Percentiles rank a stretch among this genome's conserved stretches.
These are phyloP conservation scores for Microcera coccophila DNA, from an alignment of 2,329 filamentous ascomycete genomes.

Conservation along the genomic window DNA sequence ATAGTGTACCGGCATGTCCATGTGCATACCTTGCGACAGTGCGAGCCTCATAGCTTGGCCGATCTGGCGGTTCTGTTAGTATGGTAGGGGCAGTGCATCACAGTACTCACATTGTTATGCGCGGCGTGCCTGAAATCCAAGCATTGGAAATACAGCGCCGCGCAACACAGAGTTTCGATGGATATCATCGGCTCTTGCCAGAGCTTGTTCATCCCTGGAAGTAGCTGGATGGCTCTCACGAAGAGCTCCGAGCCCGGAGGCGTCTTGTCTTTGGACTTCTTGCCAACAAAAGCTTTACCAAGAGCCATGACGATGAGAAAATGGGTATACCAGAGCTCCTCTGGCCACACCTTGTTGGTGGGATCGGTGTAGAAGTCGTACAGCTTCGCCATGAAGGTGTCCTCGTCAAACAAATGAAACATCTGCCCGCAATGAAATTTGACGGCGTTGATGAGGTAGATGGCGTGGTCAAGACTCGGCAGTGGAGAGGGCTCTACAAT, in stretches of 20 bases:
- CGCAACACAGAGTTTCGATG: conserved; percentile 48
- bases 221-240: conserved; percentile 39
- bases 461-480: conserved; percentile 50
- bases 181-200: conserved; percentile 42
- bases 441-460: conserved; percentile 49
- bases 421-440: conserved; percentile 51
- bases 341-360: conserved; percentile 9
- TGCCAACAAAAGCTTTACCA: conserved; percentile 50
- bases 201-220: conserved; percentile 41
- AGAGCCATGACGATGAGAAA: conserved; percentile 52
- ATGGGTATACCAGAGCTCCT: conserved; percentile 48
- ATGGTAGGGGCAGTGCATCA: accelerated
- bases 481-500: conserved; percentile 26
- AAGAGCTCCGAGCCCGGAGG: conserved; percentile 48
- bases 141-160: conserved; percentile 50
- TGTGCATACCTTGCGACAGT: conserved; percentile 49
- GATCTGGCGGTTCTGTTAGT: conserved; percentile 31
- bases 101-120: conserved; percentile 42
- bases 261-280: conserved; percentile 28
- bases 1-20: conserved; percentile 43
- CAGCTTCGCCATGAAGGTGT: conserved; percentile 40
- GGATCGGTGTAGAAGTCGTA: conserved; percentile 29
- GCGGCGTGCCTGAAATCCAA: conserved; percentile 45
- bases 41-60: conserved; percentile 50
- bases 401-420: conserved; percentile 50